Evolutionary conservation across 345 rosid genomes (phyloP), one percentile per base, ranked within the genome.

Genomic region (Acer negundo): DNA sequence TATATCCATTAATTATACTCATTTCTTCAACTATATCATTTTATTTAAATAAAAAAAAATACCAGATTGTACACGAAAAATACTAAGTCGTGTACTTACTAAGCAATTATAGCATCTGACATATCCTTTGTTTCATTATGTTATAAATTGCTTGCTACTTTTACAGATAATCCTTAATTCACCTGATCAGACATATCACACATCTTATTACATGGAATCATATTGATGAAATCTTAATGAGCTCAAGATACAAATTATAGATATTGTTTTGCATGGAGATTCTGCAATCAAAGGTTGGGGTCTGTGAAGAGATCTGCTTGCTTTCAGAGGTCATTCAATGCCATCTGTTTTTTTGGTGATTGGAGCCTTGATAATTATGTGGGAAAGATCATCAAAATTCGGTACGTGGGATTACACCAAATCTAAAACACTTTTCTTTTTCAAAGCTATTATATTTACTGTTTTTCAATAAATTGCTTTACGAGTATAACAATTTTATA

Each of bases 241-340:
- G 79, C 77, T 76, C 47, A 80, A 95, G 99, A 79, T 92, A 86
- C 66, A 98, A 96, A 88, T 70, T 92, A 81, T 97, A 96, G 85
- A 92, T 96, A 78, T 86, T 96, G 77, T 91, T 94, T 73, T 91
- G 99, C 10, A 89, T 96, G 98, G 99, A 92, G 84, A 96, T 94
- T 76, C 84, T 96, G 76, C 96, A 86, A 72, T 91, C 89, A 62
- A 88, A 91, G 78, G 75, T 90, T 69, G 88, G 94, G 80, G 73
- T 92, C 91, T 79, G 90, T 90, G 26, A 92, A 87, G 85, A 96
- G 66, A 92, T 96, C 69, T 90, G 97, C 90, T 77, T 73, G 70
- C 85, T 91, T 61, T 75, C 94, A 62, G 98, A 94, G 84, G 83
- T 85, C 76, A 87, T 94, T 53, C 98, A 89, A 67, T 92, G 93